Base-by-base conservation (phyloP, 1,284 basidiomycete species). In the Cutaneotrichosporon sp. region DNA sequence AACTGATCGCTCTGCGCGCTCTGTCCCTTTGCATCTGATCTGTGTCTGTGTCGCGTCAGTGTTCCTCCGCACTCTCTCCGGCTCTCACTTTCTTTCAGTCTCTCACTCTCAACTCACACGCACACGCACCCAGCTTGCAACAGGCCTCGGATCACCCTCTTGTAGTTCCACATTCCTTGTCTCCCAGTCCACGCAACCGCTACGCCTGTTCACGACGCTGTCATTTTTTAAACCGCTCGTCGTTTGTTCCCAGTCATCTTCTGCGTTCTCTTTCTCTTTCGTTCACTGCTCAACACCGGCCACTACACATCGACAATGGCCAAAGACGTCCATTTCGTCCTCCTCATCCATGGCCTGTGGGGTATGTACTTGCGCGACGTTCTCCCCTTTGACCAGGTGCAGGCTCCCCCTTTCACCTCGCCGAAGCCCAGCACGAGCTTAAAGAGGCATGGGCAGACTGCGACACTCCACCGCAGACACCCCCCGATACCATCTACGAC, bases 291-390 rank as follows among this genome's bases (percentile, higher is more conserved):
- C 26, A 5, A 7, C 26, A 10, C 10, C 26, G 26, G 7, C 26
- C 5, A 30, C 26, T 10, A 30, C 5, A 30, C 26, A 7, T 30
- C n/a, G 14, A 17, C 15, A 3, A 44, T 30, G 23, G 4, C 14
- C 26, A 45, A 35, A 12, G 59, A 65, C 40, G 67, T 71, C 4
- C 71, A 75, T 57, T 62, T 75, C 41, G 62, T 73, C 21, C 61
- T 75, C n/a, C 62, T 75, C 26, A 67, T 75, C 13, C 73, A 75
- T 49, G 73, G 73, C 23, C 61, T 75, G 14, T 73, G 73, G 73
- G 73, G 72, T 69, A 41, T 55, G 69, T 49, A 8, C 35, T 33
- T 4, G 23, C 4, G 3, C 14, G 30, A 21, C 8, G 10, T 15
- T 14, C 33, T 10, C 37, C 17, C 0, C 12, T 12, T 0, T 5